Conservation (phyloP, 129 eudicot species). For the Chrysanthemum seticuspe region DNA sequence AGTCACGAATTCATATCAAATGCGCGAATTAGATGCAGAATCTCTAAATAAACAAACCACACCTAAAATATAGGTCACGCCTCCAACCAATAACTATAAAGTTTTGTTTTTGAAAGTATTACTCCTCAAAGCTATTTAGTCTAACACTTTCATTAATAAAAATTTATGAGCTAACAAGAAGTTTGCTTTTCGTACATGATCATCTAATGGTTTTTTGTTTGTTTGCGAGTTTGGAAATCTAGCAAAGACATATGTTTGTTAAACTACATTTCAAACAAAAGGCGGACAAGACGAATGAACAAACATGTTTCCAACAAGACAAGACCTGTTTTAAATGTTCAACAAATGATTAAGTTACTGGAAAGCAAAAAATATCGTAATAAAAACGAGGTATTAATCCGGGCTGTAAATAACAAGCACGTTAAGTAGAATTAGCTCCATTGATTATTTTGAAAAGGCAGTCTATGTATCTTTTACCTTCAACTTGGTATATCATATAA, state of each 20-base stretch:
- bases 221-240: not conserved
- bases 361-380: too few relatives aligned
- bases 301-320: not conserved
- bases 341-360: not conserved
- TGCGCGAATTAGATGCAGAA: too few relatives aligned
- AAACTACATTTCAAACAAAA: not conserved
- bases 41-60: too few relatives aligned
- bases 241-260: slow-evolving; percentile 15
- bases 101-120: not conserved
- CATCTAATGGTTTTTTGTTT: slow-evolving; percentile 12
- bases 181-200: slow-evolving; percentile 18
- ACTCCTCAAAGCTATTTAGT: not conserved
- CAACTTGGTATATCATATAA: too few relatives aligned
- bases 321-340: not conserved
- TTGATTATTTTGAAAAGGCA: too few relatives aligned
- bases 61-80: too few relatives aligned
- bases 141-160: not conserved
- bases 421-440: too few relatives aligned
- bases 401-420: too few relatives aligned
- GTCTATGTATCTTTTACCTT: too few relatives aligned
- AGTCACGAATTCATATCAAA: too few relatives aligned
- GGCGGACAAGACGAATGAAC: not conserved
- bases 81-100: too few relatives aligned
- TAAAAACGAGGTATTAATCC: too few relatives aligned
- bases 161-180: slow-evolving; percentile 9